phyloP scores from a whole-genome alignment of 164 flowering plant species.

The Dillenia turbinata region DNA sequence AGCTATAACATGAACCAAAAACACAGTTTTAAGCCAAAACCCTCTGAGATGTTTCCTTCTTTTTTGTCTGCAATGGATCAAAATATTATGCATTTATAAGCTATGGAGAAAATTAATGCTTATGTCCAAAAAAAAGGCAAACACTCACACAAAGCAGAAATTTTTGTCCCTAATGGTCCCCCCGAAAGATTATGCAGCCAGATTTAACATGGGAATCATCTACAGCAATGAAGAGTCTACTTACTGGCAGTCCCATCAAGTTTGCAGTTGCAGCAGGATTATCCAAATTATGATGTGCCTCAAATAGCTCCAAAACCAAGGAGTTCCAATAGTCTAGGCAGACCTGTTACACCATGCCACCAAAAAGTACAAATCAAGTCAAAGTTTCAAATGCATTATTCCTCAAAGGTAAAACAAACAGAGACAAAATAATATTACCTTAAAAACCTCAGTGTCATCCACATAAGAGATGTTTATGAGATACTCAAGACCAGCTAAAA shows the following conservation, averaged over 20 bases:
- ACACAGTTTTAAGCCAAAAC: too few relatives aligned
- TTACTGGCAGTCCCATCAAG: constrained; percentile 89
- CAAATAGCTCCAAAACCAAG: constrained; percentile 81
- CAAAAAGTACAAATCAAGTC: constrained; percentile 2
- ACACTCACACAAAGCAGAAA: neutral
- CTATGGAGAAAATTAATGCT: too few relatives aligned
- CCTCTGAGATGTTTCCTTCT: too few relatives aligned
- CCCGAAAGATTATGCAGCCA: too few relatives aligned
- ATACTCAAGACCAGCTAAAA: constrained; percentile 89
- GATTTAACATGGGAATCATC: neutral
- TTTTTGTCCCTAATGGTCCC: too few relatives aligned
- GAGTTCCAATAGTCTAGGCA: constrained; percentile 98
- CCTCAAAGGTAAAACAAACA: neutral
- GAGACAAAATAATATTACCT: constrained; percentile 36
- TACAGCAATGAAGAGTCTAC: neutral
- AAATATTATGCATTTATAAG: too few relatives aligned
- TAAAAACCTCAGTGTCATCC: constrained; percentile 96
- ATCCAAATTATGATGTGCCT: constrained; percentile 67
- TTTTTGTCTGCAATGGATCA: too few relatives aligned
- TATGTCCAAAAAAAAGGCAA: neutral
- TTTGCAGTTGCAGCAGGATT: constrained; percentile 66
- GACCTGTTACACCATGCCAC: constrained; percentile 42
- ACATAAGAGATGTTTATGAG: constrained; percentile 88
- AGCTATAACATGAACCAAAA: too few relatives aligned
- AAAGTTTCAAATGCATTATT: neutral